Evolutionary conservation across 2,329 filamentous ascomycete genomes (phyloP).

Genomic region (Colletotrichum spinosum): DNA sequence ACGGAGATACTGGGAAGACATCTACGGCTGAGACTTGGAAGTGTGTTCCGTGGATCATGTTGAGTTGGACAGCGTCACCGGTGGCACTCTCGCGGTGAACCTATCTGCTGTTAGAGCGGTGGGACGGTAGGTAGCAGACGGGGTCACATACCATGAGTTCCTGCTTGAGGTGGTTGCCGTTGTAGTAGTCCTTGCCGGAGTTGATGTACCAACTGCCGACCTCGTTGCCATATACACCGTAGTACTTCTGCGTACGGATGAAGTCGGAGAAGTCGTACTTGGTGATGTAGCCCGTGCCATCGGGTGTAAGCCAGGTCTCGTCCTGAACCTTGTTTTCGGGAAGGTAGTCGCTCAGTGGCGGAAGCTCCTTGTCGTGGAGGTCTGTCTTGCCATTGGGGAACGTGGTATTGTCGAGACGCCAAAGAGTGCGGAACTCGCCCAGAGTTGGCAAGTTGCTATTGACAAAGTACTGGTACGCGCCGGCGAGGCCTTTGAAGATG

Average conservation of each 20-base stretch:
- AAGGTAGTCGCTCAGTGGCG: slow-evolving; percentile 55
- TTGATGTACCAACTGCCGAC: slow-evolving; percentile 65
- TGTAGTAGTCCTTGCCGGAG: slow-evolving; percentile 63
- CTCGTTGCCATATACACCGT: slow-evolving; percentile 61
- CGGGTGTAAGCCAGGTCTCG: slow-evolving; percentile 60
- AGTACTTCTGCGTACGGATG: slow-evolving; percentile 54
- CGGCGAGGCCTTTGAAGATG: slow-evolving; percentile 58
- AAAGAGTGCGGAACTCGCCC: slow-evolving; percentile 63
- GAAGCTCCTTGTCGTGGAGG: slow-evolving; percentile 57
- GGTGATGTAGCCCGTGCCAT: slow-evolving; percentile 54
- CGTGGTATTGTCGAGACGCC: slow-evolving; percentile 60
- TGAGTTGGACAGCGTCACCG: slow-evolving; percentile 63
- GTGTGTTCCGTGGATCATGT: slow-evolving; percentile 66
- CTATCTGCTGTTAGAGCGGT: not conserved
- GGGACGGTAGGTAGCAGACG: no score
- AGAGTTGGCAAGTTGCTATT: slow-evolving; percentile 60
- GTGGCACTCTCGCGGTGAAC: slow-evolving; percentile 62
- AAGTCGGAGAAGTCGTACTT: slow-evolving; percentile 58
- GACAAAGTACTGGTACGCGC: slow-evolving; percentile 68
- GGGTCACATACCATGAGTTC: slow-evolving; percentile 54
- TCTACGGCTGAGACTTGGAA: slow-evolving; percentile 52
- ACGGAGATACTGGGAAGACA: slow-evolving; percentile 41
- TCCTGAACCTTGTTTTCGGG: slow-evolving; percentile 62
- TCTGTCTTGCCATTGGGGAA: slow-evolving; percentile 60
- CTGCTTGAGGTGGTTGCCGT: slow-evolving; percentile 64